Percentiles rank a stretch among this genome's conserved stretches.
phyloP scores from a whole-genome alignment of 2,329 filamentous ascomycete genomes.

The Penicillium vulpinum region DNA sequence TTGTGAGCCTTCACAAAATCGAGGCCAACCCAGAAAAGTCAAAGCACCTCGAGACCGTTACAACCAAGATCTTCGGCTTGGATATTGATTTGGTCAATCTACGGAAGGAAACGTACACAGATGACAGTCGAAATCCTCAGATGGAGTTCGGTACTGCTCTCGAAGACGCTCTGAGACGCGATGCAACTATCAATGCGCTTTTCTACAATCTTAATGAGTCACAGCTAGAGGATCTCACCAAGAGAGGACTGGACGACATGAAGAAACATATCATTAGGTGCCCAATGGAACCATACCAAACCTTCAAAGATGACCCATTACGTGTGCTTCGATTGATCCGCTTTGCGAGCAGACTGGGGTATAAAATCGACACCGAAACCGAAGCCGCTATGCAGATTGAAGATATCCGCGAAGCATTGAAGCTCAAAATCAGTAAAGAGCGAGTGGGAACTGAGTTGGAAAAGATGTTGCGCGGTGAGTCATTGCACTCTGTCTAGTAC shows the following conservation, averaged over 20 bases:
- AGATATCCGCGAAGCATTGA: constrained; percentile 78
- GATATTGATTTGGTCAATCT: constrained; percentile 95
- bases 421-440: constrained; percentile 87
- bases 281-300: constrained; percentile 82
- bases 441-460: constrained; percentile 82
- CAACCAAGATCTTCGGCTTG: constrained; percentile 77
- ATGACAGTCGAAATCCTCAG: constrained; percentile 84
- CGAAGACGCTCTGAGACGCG: constrained; percentile 84
- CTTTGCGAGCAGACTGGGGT: constrained; percentile 82
- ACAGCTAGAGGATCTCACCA: constrained; percentile 80
- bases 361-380: constrained; percentile 70
- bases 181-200: constrained; percentile 92
- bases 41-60: constrained; percentile 91
- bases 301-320: constrained; percentile 91
- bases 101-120: constrained; percentile 83
- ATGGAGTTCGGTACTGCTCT: constrained; percentile 92
- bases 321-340: constrained; percentile 82
- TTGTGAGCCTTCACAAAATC: constrained; percentile 82
- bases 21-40: constrained; percentile 92
- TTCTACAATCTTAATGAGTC: constrained; percentile 90
- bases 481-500: background rate
- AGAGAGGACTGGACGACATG: constrained; percentile 73
- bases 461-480: constrained; percentile 78
- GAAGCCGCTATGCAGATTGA: constrained; percentile 72
- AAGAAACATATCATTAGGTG: constrained; percentile 72